Percentiles rank a stretch among this genome's conserved stretches.
phyloP scores from a whole-genome alignment of 805 yeast species.

The Hermanozyma aechmeae region DNA sequence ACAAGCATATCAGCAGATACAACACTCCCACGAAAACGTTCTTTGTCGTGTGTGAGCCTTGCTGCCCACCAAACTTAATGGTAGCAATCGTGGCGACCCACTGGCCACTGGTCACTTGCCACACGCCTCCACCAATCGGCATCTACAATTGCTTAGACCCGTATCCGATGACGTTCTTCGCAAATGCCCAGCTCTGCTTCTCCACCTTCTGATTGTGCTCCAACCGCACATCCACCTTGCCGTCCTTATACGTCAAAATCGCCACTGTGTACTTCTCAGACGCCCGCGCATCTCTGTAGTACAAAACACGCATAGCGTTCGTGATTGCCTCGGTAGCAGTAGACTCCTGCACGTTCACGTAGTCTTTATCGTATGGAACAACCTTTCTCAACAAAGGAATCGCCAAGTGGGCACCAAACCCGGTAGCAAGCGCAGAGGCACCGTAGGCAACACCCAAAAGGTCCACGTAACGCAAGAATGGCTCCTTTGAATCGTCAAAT shows the following conservation, averaged over 20 bases:
- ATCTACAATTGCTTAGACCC: constrained; percentile 53
- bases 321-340: constrained; percentile 70
- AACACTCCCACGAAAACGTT: background rate
- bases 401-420: constrained; percentile 94
- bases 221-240: constrained; percentile 44
- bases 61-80: too few relatives aligned
- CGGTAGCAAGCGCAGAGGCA: constrained; percentile 87
- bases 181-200: constrained; percentile 84
- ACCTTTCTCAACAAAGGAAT: constrained; percentile 81
- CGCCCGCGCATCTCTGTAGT: constrained; percentile 94
- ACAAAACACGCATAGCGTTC: constrained; percentile 88
- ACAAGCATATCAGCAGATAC: background rate
- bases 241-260: constrained; percentile 42
- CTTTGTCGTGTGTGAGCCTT: too few relatives aligned
- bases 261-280: constrained; percentile 78
- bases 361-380: constrained; percentile 73
- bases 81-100: too few relatives aligned
- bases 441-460: constrained; percentile 85
- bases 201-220: constrained; percentile 62
- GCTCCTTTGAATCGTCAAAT: constrained; percentile 50
- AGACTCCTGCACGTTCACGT: constrained; percentile 54
- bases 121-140: too few relatives aligned
- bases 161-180: constrained; percentile 80
- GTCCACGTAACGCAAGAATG: constrained; percentile 81
- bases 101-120: too few relatives aligned